Evolutionary conservation across 257 asterid genomes (phyloP).

Genomic region (Nicotiana undulata): DNA sequence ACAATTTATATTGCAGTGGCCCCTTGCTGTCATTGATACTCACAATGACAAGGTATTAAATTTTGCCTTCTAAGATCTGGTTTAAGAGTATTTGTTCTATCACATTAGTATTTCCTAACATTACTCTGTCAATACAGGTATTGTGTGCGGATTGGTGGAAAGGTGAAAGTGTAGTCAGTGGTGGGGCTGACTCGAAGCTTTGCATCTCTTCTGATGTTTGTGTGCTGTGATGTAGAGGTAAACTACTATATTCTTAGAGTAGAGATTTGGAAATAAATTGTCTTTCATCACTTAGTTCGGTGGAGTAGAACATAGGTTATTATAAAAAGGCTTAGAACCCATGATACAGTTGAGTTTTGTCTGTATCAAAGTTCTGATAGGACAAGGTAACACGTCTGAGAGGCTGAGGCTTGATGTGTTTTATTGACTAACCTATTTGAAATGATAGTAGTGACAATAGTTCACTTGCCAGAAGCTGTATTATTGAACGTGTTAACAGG

Average conservation of each 20-base stretch:
- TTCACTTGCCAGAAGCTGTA: background rate
- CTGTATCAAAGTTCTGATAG: background rate
- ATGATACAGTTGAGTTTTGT: background rate
- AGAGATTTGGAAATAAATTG: background rate
- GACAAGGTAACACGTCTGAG: background rate
- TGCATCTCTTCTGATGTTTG: conserved; percentile 67
- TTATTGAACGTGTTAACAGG: background rate
- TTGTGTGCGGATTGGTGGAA: conserved; percentile 95
- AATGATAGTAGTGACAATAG: background rate
- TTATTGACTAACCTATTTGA: background rate
- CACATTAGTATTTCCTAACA: background rate
- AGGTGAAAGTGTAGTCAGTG: conserved; percentile 65
- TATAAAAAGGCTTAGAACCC: background rate
- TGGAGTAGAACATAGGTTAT: background rate
- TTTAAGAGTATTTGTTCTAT: background rate
- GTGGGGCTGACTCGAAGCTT: conserved; percentile 87
- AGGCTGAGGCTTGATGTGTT: background rate
- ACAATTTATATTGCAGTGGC: conserved; percentile 61
- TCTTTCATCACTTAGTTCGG: background rate
- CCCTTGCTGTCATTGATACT: conserved; percentile 64
- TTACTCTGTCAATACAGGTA: conserved; percentile 40
- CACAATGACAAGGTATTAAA: conserved; percentile 79
- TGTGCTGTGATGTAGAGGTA: conserved; percentile 34
- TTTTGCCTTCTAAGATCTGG: background rate
- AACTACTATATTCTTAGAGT: background rate